Evolutionary conservation across 176 grass and related monocot genomes (phyloP), one percentile per base, ranked within the genome.

Genomic region (Secale cereale): DNA sequence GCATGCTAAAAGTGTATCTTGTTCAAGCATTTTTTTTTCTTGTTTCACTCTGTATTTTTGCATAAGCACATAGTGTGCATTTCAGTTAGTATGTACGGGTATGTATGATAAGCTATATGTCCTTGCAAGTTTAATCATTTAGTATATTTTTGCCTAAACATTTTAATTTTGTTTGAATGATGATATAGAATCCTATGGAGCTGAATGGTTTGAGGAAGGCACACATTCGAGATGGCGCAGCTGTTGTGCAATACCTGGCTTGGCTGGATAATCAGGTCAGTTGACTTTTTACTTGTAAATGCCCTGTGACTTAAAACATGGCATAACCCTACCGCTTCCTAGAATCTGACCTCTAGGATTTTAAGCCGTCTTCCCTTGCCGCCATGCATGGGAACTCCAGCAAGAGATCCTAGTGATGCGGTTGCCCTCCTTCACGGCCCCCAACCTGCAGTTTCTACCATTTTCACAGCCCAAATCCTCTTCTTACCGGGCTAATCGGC

Each of bases 231-330:
- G 97, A 99, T 91, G 97, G 97, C 29, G 90, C 86, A 2, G 97
- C 97, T 87, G 84, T 99, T 84, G 97, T 96, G 13, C 93, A 99
- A 66, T 96, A 88, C 70, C 78, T 99, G 80, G 86, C 92, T 86
- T 99, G 97, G 97, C 82, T 99, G 71, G 97, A 99, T 87, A 96
- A 82, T 80, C 84, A 96, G 93, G 93, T 99, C 37, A 68, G 83
- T 75, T 70, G 50, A 76, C 52, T 71, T 88, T 26, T 85, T 46
- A 75, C 37, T 65, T 46, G 36, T 7, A 45, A 45, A 64, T 65
- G 30, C 39, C 9, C 1, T 16, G 3, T 27, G 35, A 12, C 9
- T 31, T 48, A 39, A 80, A 84, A 80, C 33, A 67, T 76, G 14
- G 22, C 82, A 85, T 89, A 89, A 75, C 85, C 20, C 68, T 62